Evolutionary conservation across 192 early-diverging fungal genomes (phyloP), one percentile per base, ranked within the genome.

Genomic region (Linnemannia hyalina): DNA sequence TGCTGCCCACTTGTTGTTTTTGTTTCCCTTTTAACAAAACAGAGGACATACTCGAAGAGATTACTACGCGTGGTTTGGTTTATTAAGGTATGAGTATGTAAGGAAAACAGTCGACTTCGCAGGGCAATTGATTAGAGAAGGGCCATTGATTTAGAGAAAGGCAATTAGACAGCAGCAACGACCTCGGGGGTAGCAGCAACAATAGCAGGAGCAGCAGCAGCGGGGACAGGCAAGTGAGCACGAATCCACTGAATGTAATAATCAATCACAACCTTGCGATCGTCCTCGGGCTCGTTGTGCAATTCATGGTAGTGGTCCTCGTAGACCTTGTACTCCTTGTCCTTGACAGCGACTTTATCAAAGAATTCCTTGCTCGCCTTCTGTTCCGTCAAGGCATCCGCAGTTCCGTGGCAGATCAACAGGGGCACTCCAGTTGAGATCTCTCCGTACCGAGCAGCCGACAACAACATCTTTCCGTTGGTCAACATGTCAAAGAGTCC

Each of bases 361-460:
- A 83, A 89, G 41, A 88, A 82, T 18, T 75, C 79, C 60, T 91
- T 82, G 23, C 90, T 83, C 0, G 88, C 83, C 1, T 80, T 20
- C 49, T 85, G 89, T 57, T 80, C 77, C 52, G 85, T 90, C 69
- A 94, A 89, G 2, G 71, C 69, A 74, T 95, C 94, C 32, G 52
- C 88, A 49, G 82, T 82, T 10, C 93, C 92, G 70, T 92, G 92
- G 38, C 83, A 81, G 44, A 93, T 88, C 35, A 93, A 82, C 70
- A 95, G 63, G 6, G 93, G 92, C 4, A 86, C 83, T 60, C 75
- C 69, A 2, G 85, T 40, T 0, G 76, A 88, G 74, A 94, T 90
- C 15, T 83, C 82, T 23, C 75, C 55, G 76, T 76, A 86, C 18
- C 86, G 83, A 23, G 38, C 55, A 0, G 74, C 76, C 60, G 89